These are phyloP conservation scores for Pachysandra terminalis DNA, from an alignment of 164 flowering plant species.

Conservation along the genomic window DNA sequence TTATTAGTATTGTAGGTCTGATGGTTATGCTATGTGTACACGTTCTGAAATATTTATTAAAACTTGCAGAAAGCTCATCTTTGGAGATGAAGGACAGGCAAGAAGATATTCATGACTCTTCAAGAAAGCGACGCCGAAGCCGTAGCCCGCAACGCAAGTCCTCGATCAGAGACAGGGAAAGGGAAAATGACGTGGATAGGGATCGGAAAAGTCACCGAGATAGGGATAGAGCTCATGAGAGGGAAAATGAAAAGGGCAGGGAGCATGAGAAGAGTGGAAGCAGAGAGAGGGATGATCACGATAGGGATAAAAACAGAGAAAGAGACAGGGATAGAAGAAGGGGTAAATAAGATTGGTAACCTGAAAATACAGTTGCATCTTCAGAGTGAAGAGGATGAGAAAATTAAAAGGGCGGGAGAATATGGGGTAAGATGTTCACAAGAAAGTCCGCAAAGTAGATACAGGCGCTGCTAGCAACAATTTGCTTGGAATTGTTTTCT, in stretches of 20 bases:
- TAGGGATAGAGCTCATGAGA: constrained; percentile 45
- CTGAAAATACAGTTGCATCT: too few relatives aligned
- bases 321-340: constrained; percentile 52
- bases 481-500: constrained; percentile 4
- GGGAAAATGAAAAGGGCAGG: constrained; percentile 40
- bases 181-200: constrained; percentile 42
- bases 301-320: constrained; percentile 32
- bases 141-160: constrained; percentile 68
- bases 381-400: too few relatives aligned
- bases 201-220: constrained; percentile 54
- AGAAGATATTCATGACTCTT: constrained; percentile 54
- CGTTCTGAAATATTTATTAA: background rate
- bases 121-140: constrained; percentile 73
- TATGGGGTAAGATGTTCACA: background rate
- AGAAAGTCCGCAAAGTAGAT: background rate
- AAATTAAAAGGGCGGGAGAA: too few relatives aligned
- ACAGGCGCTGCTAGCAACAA: background rate
- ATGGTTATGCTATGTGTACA: background rate
- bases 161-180: constrained; percentile 48
- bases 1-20: background rate
- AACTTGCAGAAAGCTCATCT: constrained; percentile 49
- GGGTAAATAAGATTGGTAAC: constrained; percentile 27
- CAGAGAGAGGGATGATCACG: constrained; percentile 50
- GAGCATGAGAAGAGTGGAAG: constrained; percentile 52
- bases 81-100: constrained; percentile 59